Percentiles rank a stretch among this genome's conserved stretches.
Evolutionary conservation across 495 filamentous ascomycete species (phyloP).

Genomic region (Podospora pseudoanserina): DNA sequence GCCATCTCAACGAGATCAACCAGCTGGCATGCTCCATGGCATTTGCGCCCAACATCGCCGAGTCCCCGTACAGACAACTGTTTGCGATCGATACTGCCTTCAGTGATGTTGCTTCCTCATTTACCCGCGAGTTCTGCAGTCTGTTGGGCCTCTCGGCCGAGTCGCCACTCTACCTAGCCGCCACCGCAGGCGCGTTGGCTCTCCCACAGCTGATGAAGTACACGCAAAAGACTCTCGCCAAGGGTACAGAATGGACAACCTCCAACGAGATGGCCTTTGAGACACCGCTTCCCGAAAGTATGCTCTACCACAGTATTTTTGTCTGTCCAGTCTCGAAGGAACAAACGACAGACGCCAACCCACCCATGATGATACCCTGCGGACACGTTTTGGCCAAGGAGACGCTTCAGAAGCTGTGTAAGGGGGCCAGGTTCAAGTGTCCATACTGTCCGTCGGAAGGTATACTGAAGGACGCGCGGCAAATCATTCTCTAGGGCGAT

Average conservation of each 20-base stretch:
- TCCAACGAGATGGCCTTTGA: slow-evolving; percentile 88
- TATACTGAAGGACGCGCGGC: slow-evolving; percentile 66
- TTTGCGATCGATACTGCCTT: slow-evolving; percentile 74
- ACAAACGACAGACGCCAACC: slow-evolving; percentile 88
- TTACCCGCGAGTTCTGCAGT: slow-evolving; percentile 94
- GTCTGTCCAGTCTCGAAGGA: slow-evolving; percentile 97
- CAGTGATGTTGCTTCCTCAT: slow-evolving; percentile 74
- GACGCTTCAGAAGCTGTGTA: slow-evolving; percentile 69
- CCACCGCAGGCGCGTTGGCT: slow-evolving; percentile 86
- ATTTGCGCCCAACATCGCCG: slow-evolving; percentile 62
- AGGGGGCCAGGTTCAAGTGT: slow-evolving; percentile 82
- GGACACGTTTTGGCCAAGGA: slow-evolving; percentile 91
- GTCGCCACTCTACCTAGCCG: slow-evolving; percentile 85
- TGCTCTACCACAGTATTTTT: slow-evolving; percentile 94
- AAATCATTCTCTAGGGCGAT: slow-evolving; percentile 54
- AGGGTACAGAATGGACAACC: slow-evolving; percentile 91
- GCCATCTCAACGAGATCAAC: slow-evolving; percentile 72
- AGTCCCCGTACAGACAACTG: slow-evolving; percentile 68
- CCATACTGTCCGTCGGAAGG: slow-evolving; percentile 93
- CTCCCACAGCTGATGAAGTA: slow-evolving; percentile 81
- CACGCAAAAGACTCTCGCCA: slow-evolving; percentile 74
- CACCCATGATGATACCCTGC: slow-evolving; percentile 97
- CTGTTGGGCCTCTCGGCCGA: slow-evolving; percentile 81
- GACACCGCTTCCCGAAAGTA: slow-evolving; percentile 78
- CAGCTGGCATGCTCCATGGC: slow-evolving; percentile 73